phyloP scores from a whole-genome alignment of 495 filamentous ascomycete genomes.

The Cairneyella variabilis region DNA sequence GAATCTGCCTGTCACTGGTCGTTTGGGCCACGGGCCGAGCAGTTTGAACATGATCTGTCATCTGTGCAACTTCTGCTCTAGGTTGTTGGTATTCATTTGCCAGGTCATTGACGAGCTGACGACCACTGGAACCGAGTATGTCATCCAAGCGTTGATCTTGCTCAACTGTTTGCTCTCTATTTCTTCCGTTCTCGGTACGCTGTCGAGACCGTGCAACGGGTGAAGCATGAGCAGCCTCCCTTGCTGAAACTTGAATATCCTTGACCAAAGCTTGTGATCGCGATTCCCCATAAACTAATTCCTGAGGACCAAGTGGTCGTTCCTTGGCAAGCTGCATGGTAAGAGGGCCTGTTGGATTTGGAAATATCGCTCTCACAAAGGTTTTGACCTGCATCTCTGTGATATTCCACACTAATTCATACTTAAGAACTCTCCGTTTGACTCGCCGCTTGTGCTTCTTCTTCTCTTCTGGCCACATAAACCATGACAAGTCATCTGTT shows the following conservation, averaged over 20 bases:
- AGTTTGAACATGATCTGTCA: not conserved
- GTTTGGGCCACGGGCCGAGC: not conserved
- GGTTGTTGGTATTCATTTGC: not conserved
- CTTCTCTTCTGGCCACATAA: not conserved
- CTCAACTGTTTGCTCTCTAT: not conserved
- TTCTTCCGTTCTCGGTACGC: not conserved
- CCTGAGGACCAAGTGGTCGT: not conserved
- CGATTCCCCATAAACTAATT: not conserved
- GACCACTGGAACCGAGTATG: not conserved
- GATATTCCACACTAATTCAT: slow-evolving; percentile 6
- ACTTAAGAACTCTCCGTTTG: not conserved
- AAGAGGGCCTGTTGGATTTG: not conserved
- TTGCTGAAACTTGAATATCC: slow-evolving; percentile 1
- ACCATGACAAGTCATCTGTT: not conserved
- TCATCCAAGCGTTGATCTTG: not conserved
- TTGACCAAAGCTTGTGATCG: slow-evolving; percentile 1
- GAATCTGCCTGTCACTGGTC: not conserved
- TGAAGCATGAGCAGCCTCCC: not conserved
- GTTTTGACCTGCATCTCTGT: slow-evolving; percentile 10
- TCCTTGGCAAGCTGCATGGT: slow-evolving; percentile 6
- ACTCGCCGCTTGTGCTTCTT: not conserved
- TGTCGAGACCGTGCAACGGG: not conserved
- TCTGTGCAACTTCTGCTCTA: not conserved
- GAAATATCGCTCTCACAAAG: not conserved
- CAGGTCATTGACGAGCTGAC: not conserved